phyloP scores from a whole-genome alignment of 306 rosid genomes.

The Sophora flavescens region DNA sequence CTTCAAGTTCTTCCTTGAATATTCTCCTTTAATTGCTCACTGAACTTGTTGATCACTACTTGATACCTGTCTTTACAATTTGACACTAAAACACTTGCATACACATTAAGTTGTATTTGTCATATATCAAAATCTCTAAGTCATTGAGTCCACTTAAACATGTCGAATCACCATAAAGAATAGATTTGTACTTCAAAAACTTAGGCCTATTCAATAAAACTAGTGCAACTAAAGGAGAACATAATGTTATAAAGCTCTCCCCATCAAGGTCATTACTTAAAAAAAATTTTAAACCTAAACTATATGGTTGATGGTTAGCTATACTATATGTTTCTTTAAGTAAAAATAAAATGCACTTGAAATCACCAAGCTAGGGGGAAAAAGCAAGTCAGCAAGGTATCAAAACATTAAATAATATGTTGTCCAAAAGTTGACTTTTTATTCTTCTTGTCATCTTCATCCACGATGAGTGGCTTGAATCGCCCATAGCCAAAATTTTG shows the following conservation, averaged over 20 bases:
- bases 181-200: background rate
- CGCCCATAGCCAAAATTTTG: conserved; percentile 60
- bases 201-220: conserved; percentile 10
- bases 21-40: no score
- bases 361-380: conserved; percentile 11
- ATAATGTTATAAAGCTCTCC: no score
- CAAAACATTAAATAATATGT: conserved; percentile 39
- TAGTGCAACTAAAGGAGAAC: background rate
- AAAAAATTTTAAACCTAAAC: background rate
- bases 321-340: background rate
- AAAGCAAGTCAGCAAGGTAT: no score
- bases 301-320: no score
- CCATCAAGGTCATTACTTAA: no score
- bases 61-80: no score
- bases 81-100: no score
- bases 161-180: background rate
- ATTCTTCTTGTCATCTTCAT: conserved; percentile 47
- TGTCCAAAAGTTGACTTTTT: conserved; percentile 21
- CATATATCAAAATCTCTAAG: no score
- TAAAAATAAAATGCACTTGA: conserved; percentile 20
- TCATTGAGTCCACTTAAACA: no score
- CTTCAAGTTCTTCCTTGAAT: no score
- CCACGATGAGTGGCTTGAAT: conserved; percentile 54
- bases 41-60: no score
- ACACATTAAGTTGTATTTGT: no score